Evolutionary conservation across 495 filamentous ascomycete species (phyloP), one percentile per base, ranked within the genome.

Genomic region (Sphaerosporella brunnea): DNA sequence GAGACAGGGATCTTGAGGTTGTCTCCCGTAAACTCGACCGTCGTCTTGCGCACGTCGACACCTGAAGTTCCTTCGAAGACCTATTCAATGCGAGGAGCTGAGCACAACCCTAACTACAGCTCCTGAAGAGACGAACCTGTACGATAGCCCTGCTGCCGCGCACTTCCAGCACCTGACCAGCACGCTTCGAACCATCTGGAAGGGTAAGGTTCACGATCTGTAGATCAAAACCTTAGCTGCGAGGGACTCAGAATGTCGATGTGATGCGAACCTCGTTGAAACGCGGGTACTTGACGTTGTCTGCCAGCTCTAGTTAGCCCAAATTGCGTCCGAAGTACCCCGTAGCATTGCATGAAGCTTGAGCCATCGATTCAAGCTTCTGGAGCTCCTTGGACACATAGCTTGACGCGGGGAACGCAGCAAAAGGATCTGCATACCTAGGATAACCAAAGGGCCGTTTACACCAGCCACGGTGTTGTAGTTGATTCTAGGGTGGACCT

Each of bases 391-490:
- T n/a, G n/a, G n/a, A n/a, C n/a, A n/a, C n/a, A n/a, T n/a, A n/a
- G n/a, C n/a, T n/a, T n/a, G n/a, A 13, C 2, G 37, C 10, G 13
- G 3, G 37, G 24, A 23, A 44, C 28, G 20, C 41, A 19, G 41
- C 13, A 13, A 44, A 44, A 44, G 8, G 24, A 40, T 19, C 21
- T 23, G 54, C 73, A 61, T 63, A 93, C 87, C 92, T 41, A 99
- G 73, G 63, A 99, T 84, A 57, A 99, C 90, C 66, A 96, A 74
- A 45, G 90, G 90, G 39, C 90, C 92, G 68, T 96, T 99, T 65
- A 96, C 82, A 66, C 87, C 92, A 64, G 84, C 82, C 63, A 99
- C 85, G 51, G 90, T 99, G 70, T 99, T 99, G 72, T 99, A 99
- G 40, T 55, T 59, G 48, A 59, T 59, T 49, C 56, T 54, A 10